These are phyloP conservation scores for Didymella keratinophila DNA, from an alignment of 2,329 filamentous ascomycete species.

Conservation along the genomic window DNA sequence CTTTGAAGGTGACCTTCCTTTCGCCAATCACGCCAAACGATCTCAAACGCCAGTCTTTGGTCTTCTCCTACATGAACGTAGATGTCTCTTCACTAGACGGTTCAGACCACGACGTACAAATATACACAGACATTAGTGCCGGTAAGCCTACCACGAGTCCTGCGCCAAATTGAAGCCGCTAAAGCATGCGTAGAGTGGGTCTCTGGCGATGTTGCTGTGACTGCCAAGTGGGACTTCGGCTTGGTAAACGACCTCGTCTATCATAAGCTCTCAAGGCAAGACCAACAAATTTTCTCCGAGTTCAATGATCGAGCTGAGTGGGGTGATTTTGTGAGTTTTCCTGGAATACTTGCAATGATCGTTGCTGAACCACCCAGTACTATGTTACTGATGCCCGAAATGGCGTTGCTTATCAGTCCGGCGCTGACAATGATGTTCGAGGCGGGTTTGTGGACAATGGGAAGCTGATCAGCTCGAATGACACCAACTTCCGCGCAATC, in stretches of 20 bases:
- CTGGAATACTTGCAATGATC: constrained; percentile 58
- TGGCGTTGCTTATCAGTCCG: constrained; percentile 58
- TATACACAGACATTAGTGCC: constrained; percentile 77
- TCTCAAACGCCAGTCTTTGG: constrained; percentile 78
- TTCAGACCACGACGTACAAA: constrained; percentile 60
- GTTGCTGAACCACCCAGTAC: constrained; percentile 54
- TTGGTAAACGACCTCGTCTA: constrained; percentile 71
- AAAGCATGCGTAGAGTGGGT: constrained; percentile 68
- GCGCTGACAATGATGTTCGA: constrained; percentile 57
- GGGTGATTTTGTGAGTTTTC: constrained; percentile 72
- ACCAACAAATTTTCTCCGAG: constrained; percentile 76
- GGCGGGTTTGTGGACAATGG: constrained; percentile 70
- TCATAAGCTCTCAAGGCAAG: constrained; percentile 67
- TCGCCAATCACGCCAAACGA: constrained; percentile 83
- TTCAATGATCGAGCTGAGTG: constrained; percentile 78
- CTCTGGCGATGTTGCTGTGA: constrained; percentile 66
- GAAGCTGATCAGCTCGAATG: constrained; percentile 70
- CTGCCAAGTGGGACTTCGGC: constrained; percentile 79
- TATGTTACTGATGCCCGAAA: constrained; percentile 64
- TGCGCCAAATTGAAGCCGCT: constrained; percentile 18
- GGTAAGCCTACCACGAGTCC: constrained; percentile 55
- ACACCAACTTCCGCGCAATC: constrained; percentile 70
- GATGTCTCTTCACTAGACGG: constrained; percentile 70
- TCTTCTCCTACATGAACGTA: constrained; percentile 78
- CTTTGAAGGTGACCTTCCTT: constrained; percentile 69